Evolutionary conservation across 2,329 filamentous ascomycete genomes (phyloP), one percentile per base, ranked within the genome.

Genomic region (Aspergillus sergii): DNA sequence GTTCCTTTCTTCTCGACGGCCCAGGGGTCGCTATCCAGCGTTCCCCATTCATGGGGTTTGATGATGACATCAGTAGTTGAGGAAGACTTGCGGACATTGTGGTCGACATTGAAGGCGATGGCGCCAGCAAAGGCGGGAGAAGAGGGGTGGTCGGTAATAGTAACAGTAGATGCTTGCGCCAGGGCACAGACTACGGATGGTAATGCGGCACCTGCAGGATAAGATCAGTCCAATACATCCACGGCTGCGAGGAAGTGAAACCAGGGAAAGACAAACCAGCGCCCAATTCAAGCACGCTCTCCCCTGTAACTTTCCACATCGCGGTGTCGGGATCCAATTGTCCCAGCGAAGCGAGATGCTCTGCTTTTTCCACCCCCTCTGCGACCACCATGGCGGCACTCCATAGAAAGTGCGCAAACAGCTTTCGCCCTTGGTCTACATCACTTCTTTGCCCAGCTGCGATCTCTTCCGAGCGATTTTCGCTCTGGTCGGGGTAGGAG

Each of bases 401-500:
- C 86, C 86, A 88, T 30, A 88, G 70, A 67, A 87, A 84, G 73
- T 88, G 86, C 39, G 85, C 85, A 75, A 86, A 88, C 41, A 88
- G 80, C 57, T 75, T 76, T 58, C 86, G 68, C 46, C 82, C 80
- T 58, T 82, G 79, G 59, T 87, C 83, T 4, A 74, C 69, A 11
- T 67, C 34, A 36, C 70, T 72, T 12, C 56, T 56, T 8, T 50
- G 41, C 3, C 51, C 63, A 14, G 64, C 64, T 4, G 58, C 67
- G 14, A 59, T 58, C 53, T 69, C 69, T 12, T 71, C 66, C 8
- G 58, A 55, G 16, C 64, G 66, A 19, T 69, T 67, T 4, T 70
- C 64, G 61, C 67, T 70, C 54, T 80, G 77, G 43, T 77, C 75
- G 1, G 84, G 81, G 61, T 81, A 79, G 41, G 73, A 74, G 5